Conservation (phyloP, 352 stramenopile species). For the Pythium aquatile region DNA sequence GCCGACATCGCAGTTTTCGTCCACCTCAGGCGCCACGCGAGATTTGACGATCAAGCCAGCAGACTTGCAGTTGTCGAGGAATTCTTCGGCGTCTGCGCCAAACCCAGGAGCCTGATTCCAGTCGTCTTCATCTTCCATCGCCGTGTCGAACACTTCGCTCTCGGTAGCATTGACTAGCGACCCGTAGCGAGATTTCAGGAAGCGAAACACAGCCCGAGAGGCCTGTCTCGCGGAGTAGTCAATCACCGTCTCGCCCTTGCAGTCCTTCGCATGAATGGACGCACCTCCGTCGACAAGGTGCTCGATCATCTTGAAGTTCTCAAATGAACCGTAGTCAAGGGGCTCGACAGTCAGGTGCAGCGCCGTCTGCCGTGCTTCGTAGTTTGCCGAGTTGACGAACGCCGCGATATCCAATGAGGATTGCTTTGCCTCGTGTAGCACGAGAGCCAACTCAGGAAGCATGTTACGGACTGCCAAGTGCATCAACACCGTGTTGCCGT, state of each 20-base stretch:
- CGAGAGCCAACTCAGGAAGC: slow-evolving; percentile 36
- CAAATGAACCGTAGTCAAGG: slow-evolving; percentile 52
- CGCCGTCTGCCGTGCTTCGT: slow-evolving; percentile 33
- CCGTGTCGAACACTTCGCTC: slow-evolving; percentile 26
- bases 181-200: slow-evolving; percentile 37
- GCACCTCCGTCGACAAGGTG: slow-evolving; percentile 45
- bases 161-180: slow-evolving; percentile 23
- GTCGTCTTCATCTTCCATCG: slow-evolving; percentile 19
- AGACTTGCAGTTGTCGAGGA: slow-evolving; percentile 47
- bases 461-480: slow-evolving; percentile 61
- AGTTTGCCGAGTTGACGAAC: slow-evolving; percentile 24
- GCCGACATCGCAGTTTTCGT: slow-evolving; percentile 53
- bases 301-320: slow-evolving; percentile 51
- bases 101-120: slow-evolving; percentile 37
- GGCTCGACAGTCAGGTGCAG: slow-evolving; percentile 61
- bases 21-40: slow-evolving; percentile 35
- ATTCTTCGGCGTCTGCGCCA: slow-evolving; percentile 42
- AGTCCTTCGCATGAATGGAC: neutral
- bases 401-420: slow-evolving; percentile 20
- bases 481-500: slow-evolving; percentile 52
- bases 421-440: slow-evolving; percentile 34
- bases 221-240: slow-evolving; percentile 51
- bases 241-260: slow-evolving; percentile 25
- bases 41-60: slow-evolving; percentile 54
- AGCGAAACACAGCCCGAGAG: slow-evolving; percentile 54